These are phyloP conservation scores for Closterium sp. DNA, from an alignment of 139 green algal genomes.

Conservation along the genomic window DNA sequence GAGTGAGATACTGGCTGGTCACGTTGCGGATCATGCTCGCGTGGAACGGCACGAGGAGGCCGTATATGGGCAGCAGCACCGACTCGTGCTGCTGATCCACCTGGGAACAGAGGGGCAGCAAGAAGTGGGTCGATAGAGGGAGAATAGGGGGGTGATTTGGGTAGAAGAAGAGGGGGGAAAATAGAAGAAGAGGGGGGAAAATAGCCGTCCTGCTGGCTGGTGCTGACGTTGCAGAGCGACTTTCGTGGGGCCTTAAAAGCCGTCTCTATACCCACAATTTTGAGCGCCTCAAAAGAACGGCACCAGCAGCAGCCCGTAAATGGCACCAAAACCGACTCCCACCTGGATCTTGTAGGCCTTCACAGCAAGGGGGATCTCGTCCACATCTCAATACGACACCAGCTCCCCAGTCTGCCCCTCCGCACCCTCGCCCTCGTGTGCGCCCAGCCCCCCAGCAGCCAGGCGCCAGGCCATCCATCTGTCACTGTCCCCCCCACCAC, in stretches of 20 bases:
- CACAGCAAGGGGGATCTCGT: slow-evolving; percentile 65
- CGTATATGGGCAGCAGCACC: slow-evolving; percentile 79
- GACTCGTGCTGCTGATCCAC: too few relatives aligned
- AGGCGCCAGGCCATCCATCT: slow-evolving; percentile 39
- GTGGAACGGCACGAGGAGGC: slow-evolving; percentile 85
- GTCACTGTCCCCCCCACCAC: slow-evolving; percentile 9
- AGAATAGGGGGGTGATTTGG: background rate
- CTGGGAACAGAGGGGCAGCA: slow-evolving; percentile 20
- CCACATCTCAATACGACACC: slow-evolving; percentile 70
- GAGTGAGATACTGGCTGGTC: slow-evolving; percentile 63
- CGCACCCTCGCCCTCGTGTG: background rate
- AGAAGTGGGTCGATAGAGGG: background rate
- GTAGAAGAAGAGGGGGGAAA: slow-evolving; percentile 68
- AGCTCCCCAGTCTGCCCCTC: slow-evolving; percentile 56
- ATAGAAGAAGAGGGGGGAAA: too few relatives aligned
- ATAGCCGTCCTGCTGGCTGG: too few relatives aligned
- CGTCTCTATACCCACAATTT: too few relatives aligned
- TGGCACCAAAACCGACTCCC: too few relatives aligned
- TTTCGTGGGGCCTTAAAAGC: too few relatives aligned
- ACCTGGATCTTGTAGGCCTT: slow-evolving; percentile 70
- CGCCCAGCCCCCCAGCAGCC: background rate
- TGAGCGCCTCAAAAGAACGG: too few relatives aligned
- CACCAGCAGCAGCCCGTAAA: too few relatives aligned
- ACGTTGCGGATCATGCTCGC: slow-evolving; percentile 89
- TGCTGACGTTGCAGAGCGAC: too few relatives aligned